Percentiles rank a stretch among this genome's conserved stretches.
Conservation (phyloP, 257 asterid genomes). For the Solanum chiquidenum region DNA sequence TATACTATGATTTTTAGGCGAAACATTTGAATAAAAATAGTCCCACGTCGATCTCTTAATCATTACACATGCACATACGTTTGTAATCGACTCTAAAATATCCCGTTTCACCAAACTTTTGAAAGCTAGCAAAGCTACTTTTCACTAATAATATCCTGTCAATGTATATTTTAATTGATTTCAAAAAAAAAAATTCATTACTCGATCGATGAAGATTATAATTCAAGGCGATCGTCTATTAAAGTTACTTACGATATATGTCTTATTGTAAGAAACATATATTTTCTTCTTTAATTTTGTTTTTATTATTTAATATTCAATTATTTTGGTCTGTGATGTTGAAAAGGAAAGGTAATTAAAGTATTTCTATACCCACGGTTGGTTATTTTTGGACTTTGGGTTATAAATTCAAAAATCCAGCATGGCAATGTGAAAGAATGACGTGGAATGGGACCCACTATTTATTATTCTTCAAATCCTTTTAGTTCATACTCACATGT, state of each 20-base stretch:
- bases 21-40: background rate
- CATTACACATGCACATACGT: background rate
- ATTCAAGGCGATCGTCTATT: background rate
- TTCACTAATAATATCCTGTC: background rate
- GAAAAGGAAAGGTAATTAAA: background rate
- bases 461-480: background rate
- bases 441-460: conserved; percentile 24
- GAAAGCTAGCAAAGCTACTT: background rate
- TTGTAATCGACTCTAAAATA: background rate
- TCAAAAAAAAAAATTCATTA: too few species aligned
- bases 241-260: background rate
- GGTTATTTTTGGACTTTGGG: background rate
- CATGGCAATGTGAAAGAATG: conserved; percentile 13
- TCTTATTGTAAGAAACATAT: background rate
- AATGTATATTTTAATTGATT: too few species aligned
- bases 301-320: background rate
- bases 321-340: background rate
- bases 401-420: conserved; percentile 7
- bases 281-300: background rate
- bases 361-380: background rate
- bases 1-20: background rate
- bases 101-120: background rate
- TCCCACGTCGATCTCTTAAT: background rate
- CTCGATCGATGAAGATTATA: background rate
- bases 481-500: conserved; percentile 1